Evolutionary conservation across 768 basidiomycete species (phyloP), one percentile per base, ranked within the genome.

Genomic region (Candolleomyces efflorescens): DNA sequence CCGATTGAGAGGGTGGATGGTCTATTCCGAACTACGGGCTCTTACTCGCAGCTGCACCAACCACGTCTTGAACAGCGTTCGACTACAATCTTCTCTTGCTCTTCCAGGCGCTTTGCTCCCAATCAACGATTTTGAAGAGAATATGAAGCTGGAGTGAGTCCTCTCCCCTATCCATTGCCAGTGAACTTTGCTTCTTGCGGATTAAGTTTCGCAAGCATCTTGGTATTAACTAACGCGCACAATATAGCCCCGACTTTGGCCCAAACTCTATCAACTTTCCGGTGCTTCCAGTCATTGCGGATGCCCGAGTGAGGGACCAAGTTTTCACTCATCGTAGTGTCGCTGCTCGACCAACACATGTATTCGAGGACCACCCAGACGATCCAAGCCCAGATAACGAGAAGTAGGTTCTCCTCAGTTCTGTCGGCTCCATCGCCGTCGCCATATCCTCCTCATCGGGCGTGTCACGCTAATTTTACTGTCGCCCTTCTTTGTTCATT

Each of bases 321-420:
- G 80, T 90, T 1, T 92, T 89, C 66, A 92, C 90, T 1, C 90
- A 92, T 65, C 84, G 89, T 37, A 87, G 86, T 67, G 81, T 77
- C 64, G 81, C 75, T 64, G 90, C 81, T 0, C 77, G 90, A 2
- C 88, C 89, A 0, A 85, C 82, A 6, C 83, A 88, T 62, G 73
- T 89, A 23, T 92, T 92, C 61, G 90, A 92, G 66, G 90, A 92
- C 68, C 77, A 74, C 38, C 81, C 78, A 0, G 76, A 82, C 60
- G 90, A 92, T 69, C 85, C 80, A 2, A 87, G 86, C 52, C 90
- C 89, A 5, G 90, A 92, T 66, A 92, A 92, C 60, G 90, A 92
- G 73, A 87, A 82, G 90, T 90, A 55, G 63, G 77, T 26, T 20
- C 18, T 51, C 23, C 11, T 20, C 27, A 47, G 43, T 20, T 27